Evolutionary conservation across 116 monocot species (phyloP), one percentile per base, ranked within the genome.

Genomic region (Phalaenopsis hybrid): DNA sequence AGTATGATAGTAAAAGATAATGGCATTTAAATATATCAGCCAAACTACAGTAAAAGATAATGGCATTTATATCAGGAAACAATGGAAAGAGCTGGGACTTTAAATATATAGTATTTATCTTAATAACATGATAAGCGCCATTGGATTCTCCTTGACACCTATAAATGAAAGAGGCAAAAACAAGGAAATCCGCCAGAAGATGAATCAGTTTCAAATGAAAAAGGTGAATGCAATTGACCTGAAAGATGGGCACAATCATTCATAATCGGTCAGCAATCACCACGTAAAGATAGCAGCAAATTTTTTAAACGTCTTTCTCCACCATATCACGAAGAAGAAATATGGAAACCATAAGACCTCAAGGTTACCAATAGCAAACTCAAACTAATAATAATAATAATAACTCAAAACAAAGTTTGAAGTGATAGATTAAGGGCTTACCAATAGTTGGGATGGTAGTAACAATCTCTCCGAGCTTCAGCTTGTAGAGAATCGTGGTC

Each of bases 401-500:
- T 1, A 70, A 70, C 37, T 3, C 37, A 72, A 41, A 41, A 28
- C 28, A 7, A 70, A 5, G 31, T 34, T 44, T 46, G 59, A 63
- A 57, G 45, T 57, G 6, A 78, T 73, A 59, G 61, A 48, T 65
- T 10, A 31, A 77, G 46, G 18, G 11, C 57, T 59, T 51, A 92
- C 92, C 92, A 68, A 93, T 90, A 44, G 92, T 90, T n/a, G 90
- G 92, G 79, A 93, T 90, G 70, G 92, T 90, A 78, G 92, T 90
- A 72, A 90, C 90, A 76, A 93, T 90, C 87, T 93, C 92, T 75
- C 92, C 92, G 31, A 90, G 92, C 92, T 90, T 92, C 78, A 92
- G 90, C 85, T 92, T 92, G 85, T 92, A 92, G 16, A 92, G 87
- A 80, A 93, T 93, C 76, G 92, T 90, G 44, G 92, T 90, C 80